A percentile compares a stretch with the other conserved stretches of the same genome.
Conservation (phyloP, 106 monocot genomes). For the Alisma plantagoaquatica region DNA sequence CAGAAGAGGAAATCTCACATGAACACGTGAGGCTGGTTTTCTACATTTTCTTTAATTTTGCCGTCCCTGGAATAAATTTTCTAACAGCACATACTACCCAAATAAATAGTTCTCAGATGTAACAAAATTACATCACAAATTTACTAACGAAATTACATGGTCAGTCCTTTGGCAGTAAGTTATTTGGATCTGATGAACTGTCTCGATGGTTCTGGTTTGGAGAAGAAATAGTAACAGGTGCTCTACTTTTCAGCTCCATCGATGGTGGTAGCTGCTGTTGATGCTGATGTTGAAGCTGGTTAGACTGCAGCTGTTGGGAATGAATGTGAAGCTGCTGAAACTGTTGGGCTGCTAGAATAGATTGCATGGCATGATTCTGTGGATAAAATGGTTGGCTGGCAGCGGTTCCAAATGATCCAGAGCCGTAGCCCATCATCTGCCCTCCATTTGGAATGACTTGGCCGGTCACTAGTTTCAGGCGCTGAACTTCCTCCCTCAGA, state of each 20-base stretch:
- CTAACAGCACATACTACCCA: too few relatives aligned
- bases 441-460: constrained; percentile 33
- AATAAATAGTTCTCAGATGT: too few relatives aligned
- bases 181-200: neutral
- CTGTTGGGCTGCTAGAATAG: constrained; percentile 16
- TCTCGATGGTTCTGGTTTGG: constrained; percentile 2
- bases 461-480: constrained; percentile 56
- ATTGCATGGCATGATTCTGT: constrained; percentile 49
- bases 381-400: constrained; percentile 31
- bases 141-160: neutral
- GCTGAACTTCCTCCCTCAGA: constrained; percentile 53
- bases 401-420: constrained; percentile 27
- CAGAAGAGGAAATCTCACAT: too few relatives aligned
- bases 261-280: neutral
- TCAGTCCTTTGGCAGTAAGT: neutral
- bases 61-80: too few relatives aligned
- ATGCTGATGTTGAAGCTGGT: constrained; percentile 7
- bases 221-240: neutral
- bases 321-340: constrained; percentile 22
- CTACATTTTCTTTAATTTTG: too few relatives aligned
- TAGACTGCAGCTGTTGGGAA: constrained; percentile 8
- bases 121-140: too few relatives aligned
- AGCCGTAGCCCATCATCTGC: constrained; percentile 25
- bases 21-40: too few relatives aligned
- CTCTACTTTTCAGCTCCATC: constrained; percentile 9